Evolutionary conservation across 768 basidiomycete genomes (phyloP), one percentile per base, ranked within the genome.

Genomic region (Lactifluus echinatus): DNA sequence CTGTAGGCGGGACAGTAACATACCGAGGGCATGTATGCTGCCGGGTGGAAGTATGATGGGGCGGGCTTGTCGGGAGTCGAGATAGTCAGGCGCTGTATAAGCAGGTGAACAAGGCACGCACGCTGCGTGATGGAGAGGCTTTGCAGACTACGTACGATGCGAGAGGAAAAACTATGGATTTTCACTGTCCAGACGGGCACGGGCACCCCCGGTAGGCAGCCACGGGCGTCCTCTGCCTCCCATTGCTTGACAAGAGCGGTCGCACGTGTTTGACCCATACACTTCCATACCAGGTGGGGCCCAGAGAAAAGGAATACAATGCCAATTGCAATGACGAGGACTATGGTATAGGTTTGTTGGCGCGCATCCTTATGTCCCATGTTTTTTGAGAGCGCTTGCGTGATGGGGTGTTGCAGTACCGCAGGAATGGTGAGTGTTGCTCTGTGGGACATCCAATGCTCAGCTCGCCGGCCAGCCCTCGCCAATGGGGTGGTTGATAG

Each of bases 251-350:
- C 63, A 66, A 80, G 59, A 55, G 50, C 57, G 57, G 63, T 71
- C 29, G 76, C 72, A 24, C 72, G 72, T 26, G 63, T 61, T 55
- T 70, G 74, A 47, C 80, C n/a, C 55, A 50, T 2, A 33, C 64
- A 70, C 60, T 82, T 82, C 79, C 79, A 82, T 23, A 75, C 42
- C 39, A 72, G 44, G 40, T 79, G 64, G 6, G 80, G 80, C 3
- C 67, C 39, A 44, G 70, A 65, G 64, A 79, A 70, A 49, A 79
- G 39, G 24, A 75, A 24, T 51, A 73, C 58, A 19, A 71, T 64
- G 15, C 66, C 77, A 45, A 79, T n/a, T 23, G 69, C 72, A 24
- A 74, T 64, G 6, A 63, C 73, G 34, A 77, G 58, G 19, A 69
- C 66, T 34, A 72, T 68, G 14, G 69, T 64, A 23, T 75, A 73